Base-by-base conservation (phyloP, 352 stramenopile species). In the Phytophthora fragariaefolia region DNA sequence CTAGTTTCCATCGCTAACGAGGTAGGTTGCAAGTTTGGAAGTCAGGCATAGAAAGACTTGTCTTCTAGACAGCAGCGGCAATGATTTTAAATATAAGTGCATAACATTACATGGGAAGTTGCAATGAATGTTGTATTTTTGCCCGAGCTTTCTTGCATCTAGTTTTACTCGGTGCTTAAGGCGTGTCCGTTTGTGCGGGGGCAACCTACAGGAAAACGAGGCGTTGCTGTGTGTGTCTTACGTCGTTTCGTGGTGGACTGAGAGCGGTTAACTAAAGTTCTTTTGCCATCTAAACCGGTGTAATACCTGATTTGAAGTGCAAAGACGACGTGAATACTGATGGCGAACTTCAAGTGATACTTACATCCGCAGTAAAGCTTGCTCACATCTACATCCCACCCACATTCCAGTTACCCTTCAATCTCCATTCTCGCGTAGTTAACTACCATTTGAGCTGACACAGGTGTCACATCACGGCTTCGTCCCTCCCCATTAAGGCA, bases 241-340 rank as follows among this genome's bases (percentile, higher is more conserved):
- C 36, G 17, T n/a, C 36, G 52, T 10, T 40, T 59, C 17, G 22
- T 45, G 4, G 22, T 8, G 6, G 34, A 10, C n/a, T n/a, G n/a
- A 17, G 32, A 23, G 23, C 51, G 20, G 22, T 48, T 58, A 15
- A 47, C 51, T 15, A 48, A 34, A 5, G 51, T 47, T 6, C 34
- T 30, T 34, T 58, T 58, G 18, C 51, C 51, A 23, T 58, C 30
- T 4, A 48, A 18, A 4, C 32, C 36, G 2, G 52, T 50, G 36
- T 59, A 59, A 24, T 49, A 17, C 28, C 30, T 56, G 18, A 46
- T 9, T n/a, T 58, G 13, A 3, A 58, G 20, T 1, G 22, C 36
- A n/a, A 59, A 59, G 9, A 58, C 6, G 15, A 59, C 34, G 26
- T 48, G 50, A 9, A 59, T 59, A 12, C 52, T 49, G 13, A 59